A percentile compares a stretch with the other conserved stretches of the same genome.
phyloP scores from a whole-genome alignment of 495 filamentous ascomycete species.

The Penicillium nucicola region DNA sequence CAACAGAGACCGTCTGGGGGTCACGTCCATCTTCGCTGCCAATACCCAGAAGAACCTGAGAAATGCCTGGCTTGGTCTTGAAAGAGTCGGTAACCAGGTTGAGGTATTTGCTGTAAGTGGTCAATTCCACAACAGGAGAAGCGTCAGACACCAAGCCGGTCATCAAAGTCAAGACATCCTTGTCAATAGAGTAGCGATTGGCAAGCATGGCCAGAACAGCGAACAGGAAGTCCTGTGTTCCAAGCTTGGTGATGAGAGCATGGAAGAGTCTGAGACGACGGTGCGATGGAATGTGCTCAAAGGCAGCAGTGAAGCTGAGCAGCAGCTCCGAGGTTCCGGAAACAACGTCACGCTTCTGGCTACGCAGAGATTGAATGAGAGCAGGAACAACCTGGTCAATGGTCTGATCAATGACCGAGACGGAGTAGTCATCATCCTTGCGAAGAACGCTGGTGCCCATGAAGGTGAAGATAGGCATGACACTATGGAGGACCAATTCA shows the following conservation, averaged over 20 bases:
- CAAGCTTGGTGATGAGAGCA: conserved; percentile 74
- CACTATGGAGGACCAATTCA: conserved; percentile 85
- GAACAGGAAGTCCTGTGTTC: conserved; percentile 68
- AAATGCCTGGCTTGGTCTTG: conserved; percentile 65
- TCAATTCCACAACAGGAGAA: conserved; percentile 62
- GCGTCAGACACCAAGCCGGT: conserved; percentile 47
- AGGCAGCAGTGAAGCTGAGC: conserved; percentile 88
- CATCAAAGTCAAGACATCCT: conserved; percentile 44
- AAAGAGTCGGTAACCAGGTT: conserved; percentile 69
- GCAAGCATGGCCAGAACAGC: conserved; percentile 47
- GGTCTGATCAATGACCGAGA: conserved; percentile 81
- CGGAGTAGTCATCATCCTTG: conserved; percentile 93
- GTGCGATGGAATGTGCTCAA: conserved; percentile 88
- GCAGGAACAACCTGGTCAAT: conserved; percentile 88
- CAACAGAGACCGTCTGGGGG: conserved; percentile 54
- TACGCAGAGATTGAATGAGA: conserved; percentile 79
- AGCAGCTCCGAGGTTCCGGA: conserved; percentile 80
- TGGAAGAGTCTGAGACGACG: conserved; percentile 76
- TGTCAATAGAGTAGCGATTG: conserved; percentile 42
- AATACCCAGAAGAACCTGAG: conserved; percentile 62
- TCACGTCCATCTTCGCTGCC: conserved; percentile 60
- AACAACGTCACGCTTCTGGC: conserved; percentile 70
- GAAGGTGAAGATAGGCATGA: conserved; percentile 99
- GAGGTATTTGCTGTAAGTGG: conserved; percentile 66
- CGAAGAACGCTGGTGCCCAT: conserved; percentile 86